phyloP scores from a whole-genome alignment of 2,329 filamentous ascomycete species.

The Aspergillus flavus region DNA sequence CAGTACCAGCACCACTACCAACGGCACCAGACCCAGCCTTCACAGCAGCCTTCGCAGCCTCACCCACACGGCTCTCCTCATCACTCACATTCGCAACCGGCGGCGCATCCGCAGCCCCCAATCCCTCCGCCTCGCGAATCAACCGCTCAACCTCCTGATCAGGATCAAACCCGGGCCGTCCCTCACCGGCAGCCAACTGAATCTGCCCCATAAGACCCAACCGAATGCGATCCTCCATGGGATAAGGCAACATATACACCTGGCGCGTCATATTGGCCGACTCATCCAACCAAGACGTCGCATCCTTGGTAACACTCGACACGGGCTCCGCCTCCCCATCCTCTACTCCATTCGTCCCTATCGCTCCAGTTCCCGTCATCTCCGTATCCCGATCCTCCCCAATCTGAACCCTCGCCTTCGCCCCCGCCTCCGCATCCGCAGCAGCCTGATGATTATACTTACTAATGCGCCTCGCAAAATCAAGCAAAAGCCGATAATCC shows the following conservation, averaged over 20 bases:
- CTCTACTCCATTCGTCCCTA: conserved; percentile 31
- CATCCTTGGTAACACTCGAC: conserved; percentile 41
- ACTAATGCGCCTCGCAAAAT: conserved; percentile 51
- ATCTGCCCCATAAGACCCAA: conserved; percentile 50
- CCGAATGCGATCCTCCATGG: conserved; percentile 47
- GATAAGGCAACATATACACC: conserved; percentile 48
- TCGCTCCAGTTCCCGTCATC: conserved; percentile 37
- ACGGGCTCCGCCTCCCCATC: conserved; percentile 33
- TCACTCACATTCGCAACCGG: conserved; percentile 41
- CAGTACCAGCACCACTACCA: conserved; percentile 1
- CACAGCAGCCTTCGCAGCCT: conserved; percentile 38
- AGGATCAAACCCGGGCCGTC: conserved; percentile 61
- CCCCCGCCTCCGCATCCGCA: conserved; percentile 42
- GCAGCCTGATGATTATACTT: conserved; percentile 50
- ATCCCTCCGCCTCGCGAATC: conserved; percentile 59
- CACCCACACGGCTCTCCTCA: conserved; percentile 39
- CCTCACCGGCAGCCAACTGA: conserved; percentile 47
- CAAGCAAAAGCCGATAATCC: conserved; percentile 47
- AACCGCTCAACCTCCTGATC: conserved; percentile 49
- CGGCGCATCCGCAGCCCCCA: conserved; percentile 47
- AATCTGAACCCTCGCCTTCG: conserved; percentile 11
- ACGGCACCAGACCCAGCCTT: conserved; percentile 30
- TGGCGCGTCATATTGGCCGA: conserved; percentile 44
- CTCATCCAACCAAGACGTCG: conserved; percentile 45
- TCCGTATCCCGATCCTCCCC: conserved; percentile 32